Evolutionary conservation across 2,329 filamentous ascomycete species (phyloP), one percentile per base, ranked within the genome.

Genomic region (Ramularia endophylla): DNA sequence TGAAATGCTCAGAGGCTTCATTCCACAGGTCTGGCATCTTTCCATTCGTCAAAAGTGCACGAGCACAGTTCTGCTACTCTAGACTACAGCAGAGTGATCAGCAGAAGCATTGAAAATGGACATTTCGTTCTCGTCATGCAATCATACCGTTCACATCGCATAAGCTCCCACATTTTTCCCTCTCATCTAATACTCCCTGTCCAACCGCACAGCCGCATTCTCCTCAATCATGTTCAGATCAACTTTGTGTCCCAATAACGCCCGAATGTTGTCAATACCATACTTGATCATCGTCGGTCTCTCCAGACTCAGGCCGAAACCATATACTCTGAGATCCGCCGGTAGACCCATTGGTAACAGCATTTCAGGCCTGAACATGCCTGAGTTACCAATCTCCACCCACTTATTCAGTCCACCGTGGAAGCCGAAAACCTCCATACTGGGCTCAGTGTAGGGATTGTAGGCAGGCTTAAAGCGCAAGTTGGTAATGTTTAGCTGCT

Each of bases 281-380:
- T 72, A 94, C 76, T 94, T 92, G 71, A 95, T 95, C 92, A 97
- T 98, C 8, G 92, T 97, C 43, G 92, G 92, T 57, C 92, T 72
- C 74, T 98, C 92, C 61, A 98, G 68, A 65, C 81, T 87, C 61
- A 98, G 69, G 27, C 92, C 92, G 77, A 88, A 97, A 25, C 92
- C 92, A 62, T 95, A 97, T 8, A 95, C 89, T 49, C 85, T 75
- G 80, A 97, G 80, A 59, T 95, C 85, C 68, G 83, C 87, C 17
- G 89, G 89, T 59, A 97, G 67, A 25, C 90, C 90, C 89, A 95
- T 95, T 4, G 88, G 74, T 68, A 95, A 85, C 59, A 95, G 67
- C 90, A 97, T 95, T 69, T 98, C 92, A 2, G 92, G 89, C 53
- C 92, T 77, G 80, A 98, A 98, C 89, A 98, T 97, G 50, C 92